Conservation (phyloP, 83 land plant species). For the Picea engelmannii region DNA sequence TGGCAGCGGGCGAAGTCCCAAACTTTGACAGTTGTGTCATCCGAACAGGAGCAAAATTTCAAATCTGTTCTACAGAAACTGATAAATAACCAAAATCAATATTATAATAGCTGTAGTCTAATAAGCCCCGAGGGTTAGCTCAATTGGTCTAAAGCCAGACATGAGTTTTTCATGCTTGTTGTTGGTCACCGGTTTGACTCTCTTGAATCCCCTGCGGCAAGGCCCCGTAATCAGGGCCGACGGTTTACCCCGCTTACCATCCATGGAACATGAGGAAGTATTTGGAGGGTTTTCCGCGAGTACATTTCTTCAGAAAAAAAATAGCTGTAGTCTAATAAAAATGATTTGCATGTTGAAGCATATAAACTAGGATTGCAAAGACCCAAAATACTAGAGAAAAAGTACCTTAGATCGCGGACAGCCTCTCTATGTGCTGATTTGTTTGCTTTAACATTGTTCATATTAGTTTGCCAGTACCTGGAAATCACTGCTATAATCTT, state of each 20-base stretch:
- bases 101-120: background rate
- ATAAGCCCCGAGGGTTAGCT: too few species aligned
- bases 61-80: constrained; percentile 95
- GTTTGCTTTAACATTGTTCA: constrained; percentile 99
- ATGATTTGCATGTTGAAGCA: background rate
- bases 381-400: background rate
- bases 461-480: constrained; percentile 99
- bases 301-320: background rate
- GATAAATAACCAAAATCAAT: constrained; percentile 10
- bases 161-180: too few species aligned
- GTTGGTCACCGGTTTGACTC: too few species aligned
- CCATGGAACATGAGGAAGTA: too few species aligned
- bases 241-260: too few species aligned
- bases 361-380: background rate
- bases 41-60: constrained; percentile 98
- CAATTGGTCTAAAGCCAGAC: too few species aligned
- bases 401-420: constrained; percentile 91
- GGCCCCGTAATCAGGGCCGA: too few species aligned
- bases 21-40: constrained; percentile 96
- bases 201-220: too few species aligned
- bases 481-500: background rate
- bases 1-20: constrained; percentile 99
- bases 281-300: too few species aligned
- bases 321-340: background rate
- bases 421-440: constrained; percentile 96